Conservation (phyloP, 2,329 filamentous ascomycete genomes). For the Trichoderma semiorbis region DNA sequence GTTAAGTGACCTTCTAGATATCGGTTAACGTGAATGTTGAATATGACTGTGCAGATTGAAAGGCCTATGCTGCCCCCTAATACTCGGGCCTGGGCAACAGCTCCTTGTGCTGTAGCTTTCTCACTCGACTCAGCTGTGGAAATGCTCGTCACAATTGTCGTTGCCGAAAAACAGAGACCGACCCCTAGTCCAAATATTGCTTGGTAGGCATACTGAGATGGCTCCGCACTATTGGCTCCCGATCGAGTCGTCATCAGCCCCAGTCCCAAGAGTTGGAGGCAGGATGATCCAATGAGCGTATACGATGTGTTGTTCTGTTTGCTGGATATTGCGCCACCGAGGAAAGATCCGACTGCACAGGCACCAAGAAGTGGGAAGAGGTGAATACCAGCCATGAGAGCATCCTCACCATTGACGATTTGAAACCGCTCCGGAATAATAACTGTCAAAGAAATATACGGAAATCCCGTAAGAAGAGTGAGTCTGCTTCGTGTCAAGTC, state of each 20-base stretch:
- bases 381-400: slow-evolving; percentile 54
- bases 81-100: slow-evolving; percentile 57
- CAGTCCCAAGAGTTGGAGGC: slow-evolving; percentile 51
- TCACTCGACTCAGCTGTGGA: slow-evolving; percentile 46
- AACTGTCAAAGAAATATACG: slow-evolving; percentile 56
- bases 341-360: slow-evolving; percentile 54
- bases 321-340: slow-evolving; percentile 52
- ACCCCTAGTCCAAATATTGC: slow-evolving; percentile 57
- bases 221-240: slow-evolving; percentile 31
- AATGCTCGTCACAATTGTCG: slow-evolving; percentile 56
- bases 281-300: slow-evolving; percentile 47
- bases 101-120: slow-evolving; percentile 56
- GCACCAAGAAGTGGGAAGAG: slow-evolving; percentile 56
- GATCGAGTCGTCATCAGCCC: slow-evolving; percentile 47
- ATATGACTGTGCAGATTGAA: slow-evolving; percentile 56
- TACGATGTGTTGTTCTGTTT: slow-evolving; percentile 52
- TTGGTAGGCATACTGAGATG: slow-evolving; percentile 52
- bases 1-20: slow-evolving; percentile 37
- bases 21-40: slow-evolving; percentile 44
- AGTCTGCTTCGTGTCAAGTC: slow-evolving; percentile 38
- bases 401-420: slow-evolving; percentile 52
- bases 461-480: slow-evolving; percentile 55
- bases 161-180: slow-evolving; percentile 54
- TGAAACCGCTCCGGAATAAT: slow-evolving; percentile 59
- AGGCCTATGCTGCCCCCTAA: slow-evolving; percentile 59